These are phyloP conservation scores for Eucalyptus regnans DNA, from an alignment of 345 rosid genomes.

Conservation along the genomic window DNA sequence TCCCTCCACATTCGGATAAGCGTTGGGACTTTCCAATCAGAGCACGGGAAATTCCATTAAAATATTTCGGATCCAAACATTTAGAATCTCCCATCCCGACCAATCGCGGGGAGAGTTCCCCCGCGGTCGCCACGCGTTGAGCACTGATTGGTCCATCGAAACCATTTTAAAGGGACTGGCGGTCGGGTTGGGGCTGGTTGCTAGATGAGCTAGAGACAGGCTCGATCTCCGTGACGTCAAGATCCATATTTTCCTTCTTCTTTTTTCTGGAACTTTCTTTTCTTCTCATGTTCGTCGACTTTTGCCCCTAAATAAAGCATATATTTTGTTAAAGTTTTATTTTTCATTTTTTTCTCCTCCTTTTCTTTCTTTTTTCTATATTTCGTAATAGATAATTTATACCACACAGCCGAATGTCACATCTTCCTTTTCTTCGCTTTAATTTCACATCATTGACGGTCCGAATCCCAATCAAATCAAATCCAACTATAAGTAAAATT, in stretches of 20 bases:
- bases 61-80: neutral
- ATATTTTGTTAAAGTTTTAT: neutral
- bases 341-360: neutral
- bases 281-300: neutral
- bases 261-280: neutral
- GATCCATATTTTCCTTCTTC: neutral
- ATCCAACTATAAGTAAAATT: neutral
- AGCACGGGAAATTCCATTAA: neutral
- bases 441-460: neutral
- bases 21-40: neutral
- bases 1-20: neutral
- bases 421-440: neutral
- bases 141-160: neutral
- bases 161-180: neutral
- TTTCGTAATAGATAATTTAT: neutral
- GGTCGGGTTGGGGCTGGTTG: neutral
- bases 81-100: neutral
- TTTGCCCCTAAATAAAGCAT: neutral
- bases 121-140: neutral
- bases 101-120: neutral
- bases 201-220: neutral
- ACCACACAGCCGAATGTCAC: neutral
- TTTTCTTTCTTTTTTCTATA: neutral
- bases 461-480: neutral
- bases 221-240: neutral